phyloP scores from a whole-genome alignment of 1,139 yeast species.

The Suhomyces maxii region DNA sequence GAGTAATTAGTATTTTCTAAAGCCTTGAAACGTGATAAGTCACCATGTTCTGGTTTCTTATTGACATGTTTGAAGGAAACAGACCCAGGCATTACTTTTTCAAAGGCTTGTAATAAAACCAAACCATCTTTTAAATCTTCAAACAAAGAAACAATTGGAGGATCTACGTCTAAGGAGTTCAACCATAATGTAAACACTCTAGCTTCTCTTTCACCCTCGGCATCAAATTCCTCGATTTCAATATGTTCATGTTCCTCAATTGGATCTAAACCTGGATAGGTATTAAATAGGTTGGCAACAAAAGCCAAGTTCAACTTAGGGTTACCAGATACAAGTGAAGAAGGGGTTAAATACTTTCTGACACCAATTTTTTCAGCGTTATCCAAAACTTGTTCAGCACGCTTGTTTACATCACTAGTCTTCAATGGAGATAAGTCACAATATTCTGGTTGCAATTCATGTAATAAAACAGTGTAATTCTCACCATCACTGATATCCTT shows the following conservation, averaged over 20 bases:
- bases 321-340: constrained; percentile 90
- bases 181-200: constrained; percentile 97
- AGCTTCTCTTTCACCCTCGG: constrained; percentile 99
- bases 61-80: constrained; percentile 81
- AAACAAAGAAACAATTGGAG: constrained; percentile 86
- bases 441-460: constrained; percentile 81
- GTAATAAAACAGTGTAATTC: constrained; percentile 82
- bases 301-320: constrained; percentile 95
- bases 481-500: constrained; percentile 93
- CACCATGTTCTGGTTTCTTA: constrained; percentile 76
- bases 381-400: constrained; percentile 83
- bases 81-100: constrained; percentile 91
- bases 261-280: constrained; percentile 96
- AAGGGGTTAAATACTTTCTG: constrained; percentile 93
- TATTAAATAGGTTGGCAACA: constrained; percentile 94
- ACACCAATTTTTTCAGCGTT: constrained; percentile 92
- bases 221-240: constrained; percentile 93
- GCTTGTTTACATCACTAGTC: constrained; percentile 63
- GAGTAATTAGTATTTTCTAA: constrained; percentile 95
- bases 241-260: constrained; percentile 88
- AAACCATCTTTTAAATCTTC: constrained; percentile 96
- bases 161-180: constrained; percentile 93
- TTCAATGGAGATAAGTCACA: constrained; percentile 84
- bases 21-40: constrained; percentile 87
- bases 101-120: constrained; percentile 86